Base-by-base conservation (phyloP, 306 rosid genomes). In the Cicer judaicum region DNA sequence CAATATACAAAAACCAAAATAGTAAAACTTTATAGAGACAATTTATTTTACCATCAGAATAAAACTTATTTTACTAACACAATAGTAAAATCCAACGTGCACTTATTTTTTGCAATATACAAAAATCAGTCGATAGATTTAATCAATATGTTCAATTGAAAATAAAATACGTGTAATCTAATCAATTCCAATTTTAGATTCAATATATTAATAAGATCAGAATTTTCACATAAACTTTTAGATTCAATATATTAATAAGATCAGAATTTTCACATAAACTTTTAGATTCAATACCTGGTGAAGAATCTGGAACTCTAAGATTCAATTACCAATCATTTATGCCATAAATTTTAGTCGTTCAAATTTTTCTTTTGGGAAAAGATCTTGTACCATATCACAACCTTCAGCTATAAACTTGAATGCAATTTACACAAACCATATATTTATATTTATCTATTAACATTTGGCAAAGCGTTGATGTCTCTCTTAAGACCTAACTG, bases 401-500 rank as follows among this genome's bases (percentile, higher is more conserved):
- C 44, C 12, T 34, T 39, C 12, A 40, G 6, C 70, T 7, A 48
- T 48, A 59, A 10, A 38, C 48, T 78, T 19, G 64, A 74, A 66
- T 18, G 62, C 54, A 77, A 89, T 71, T 77, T 64, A 77, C 44
- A 38, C 56, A 16, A 65, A 84, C 61, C 44, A 40, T 57, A 44
- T 68, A 57, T 77, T 60, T 34, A 60, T 60, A 60, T 60, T 60
- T 13, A 80, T 72, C 74, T 87, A 87, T 85, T 59, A 71, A 92
- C 93, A 89, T 41, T 70, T 89, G 86, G 87, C 81, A 61, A 72
- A 64, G 66, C 70, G 59, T 55, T 47, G 72, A 81, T 65, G 65
- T 74, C 82, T 83, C 72, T 78, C 72, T n/a, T 78, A 78, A 54
- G 81, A 50, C 73, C 73, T 60, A 75, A 67, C 44, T 72, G 65